Evolutionary conservation across 2,329 filamentous ascomycete species (phyloP).

Genomic region (Epichloe glyceriae): DNA sequence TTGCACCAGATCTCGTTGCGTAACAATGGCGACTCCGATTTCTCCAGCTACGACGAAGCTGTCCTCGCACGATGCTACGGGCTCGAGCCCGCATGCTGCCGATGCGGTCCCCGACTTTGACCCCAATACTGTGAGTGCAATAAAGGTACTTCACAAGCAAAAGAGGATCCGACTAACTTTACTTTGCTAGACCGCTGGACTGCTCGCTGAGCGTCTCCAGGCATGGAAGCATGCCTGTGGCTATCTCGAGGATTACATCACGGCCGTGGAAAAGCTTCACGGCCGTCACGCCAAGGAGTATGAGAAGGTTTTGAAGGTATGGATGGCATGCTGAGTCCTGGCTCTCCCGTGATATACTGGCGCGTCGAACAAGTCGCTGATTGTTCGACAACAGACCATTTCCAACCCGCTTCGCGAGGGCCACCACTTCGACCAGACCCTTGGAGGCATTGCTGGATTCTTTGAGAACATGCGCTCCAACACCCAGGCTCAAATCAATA

Average conservation of each 20-base stretch:
- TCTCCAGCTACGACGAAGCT: slow-evolving; percentile 21
- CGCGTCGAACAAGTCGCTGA: not conserved
- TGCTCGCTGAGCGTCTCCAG: slow-evolving; percentile 76
- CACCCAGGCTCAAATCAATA: slow-evolving; percentile 80
- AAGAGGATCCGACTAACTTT: not conserved
- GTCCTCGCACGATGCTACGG: slow-evolving; percentile 35
- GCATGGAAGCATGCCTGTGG: slow-evolving; percentile 93
- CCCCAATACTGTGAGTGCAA: slow-evolving; percentile 38
- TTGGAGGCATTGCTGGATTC: slow-evolving; percentile 78
- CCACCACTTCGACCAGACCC: slow-evolving; percentile 80
- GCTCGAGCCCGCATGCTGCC: slow-evolving; percentile 34
- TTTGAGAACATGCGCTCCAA: slow-evolving; percentile 92
- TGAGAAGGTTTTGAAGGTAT: slow-evolving; percentile 77
- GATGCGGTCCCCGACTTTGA: slow-evolving; percentile 47
- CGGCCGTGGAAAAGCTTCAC: slow-evolving; percentile 74
- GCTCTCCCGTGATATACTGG: too few relatives aligned
- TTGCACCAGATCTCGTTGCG: not conserved
- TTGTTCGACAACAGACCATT: slow-evolving; percentile 48
- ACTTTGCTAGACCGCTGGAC: slow-evolving; percentile 50
- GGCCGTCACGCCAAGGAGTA: slow-evolving; percentile 84
- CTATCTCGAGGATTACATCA: slow-evolving; percentile 84
- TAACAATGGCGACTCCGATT: slow-evolving; percentile 14
- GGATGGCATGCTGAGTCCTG: not conserved
- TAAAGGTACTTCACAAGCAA: not conserved
- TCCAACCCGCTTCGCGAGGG: slow-evolving; percentile 76